Conservation (phyloP, 163 green algal species). For the Picocystis sp. region DNA sequence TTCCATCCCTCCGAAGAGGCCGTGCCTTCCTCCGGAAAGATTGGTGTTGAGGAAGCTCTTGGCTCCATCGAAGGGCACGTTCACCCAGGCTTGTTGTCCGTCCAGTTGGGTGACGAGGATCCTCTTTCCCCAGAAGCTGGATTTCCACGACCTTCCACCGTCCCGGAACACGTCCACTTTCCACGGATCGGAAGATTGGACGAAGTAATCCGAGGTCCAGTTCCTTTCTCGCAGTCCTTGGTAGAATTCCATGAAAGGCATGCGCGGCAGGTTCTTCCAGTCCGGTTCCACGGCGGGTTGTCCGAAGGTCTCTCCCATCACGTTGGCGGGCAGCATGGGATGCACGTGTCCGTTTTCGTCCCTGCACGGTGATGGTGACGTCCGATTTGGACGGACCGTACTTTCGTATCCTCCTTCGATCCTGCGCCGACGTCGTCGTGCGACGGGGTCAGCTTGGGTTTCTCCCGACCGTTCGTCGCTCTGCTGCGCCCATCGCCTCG, state of each 20-base stretch:
- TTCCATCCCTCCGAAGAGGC: not conserved
- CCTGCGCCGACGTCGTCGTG: too few species aligned
- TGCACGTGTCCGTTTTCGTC: too few species aligned
- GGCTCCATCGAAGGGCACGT: constrained; percentile 23
- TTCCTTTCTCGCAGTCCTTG: constrained; percentile 59
- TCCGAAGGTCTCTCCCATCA: too few species aligned
- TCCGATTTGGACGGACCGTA: too few species aligned
- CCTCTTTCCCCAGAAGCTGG: constrained; percentile 22
- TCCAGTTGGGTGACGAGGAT: constrained; percentile 26
- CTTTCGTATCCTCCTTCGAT: too few species aligned
- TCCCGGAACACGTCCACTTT: constrained; percentile 39
- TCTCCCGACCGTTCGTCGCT: too few species aligned
- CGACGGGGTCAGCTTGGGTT: too few species aligned
- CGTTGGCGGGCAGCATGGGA: too few species aligned
- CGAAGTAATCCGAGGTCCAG: constrained; percentile 49
- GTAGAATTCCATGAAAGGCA: constrained; percentile 24
- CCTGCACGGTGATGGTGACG: too few species aligned
- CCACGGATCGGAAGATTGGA: constrained; percentile 31
- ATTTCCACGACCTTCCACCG: constrained; percentile 31
- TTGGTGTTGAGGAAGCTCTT: constrained; percentile 20
- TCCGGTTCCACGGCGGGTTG: constrained; percentile 33
- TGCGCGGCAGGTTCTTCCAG: constrained; percentile 42
- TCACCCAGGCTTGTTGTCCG: constrained; percentile 24
- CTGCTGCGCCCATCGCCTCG: too few species aligned
- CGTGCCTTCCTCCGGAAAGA: constrained; percentile 1